Evolutionary conservation across 805 yeast species (phyloP), one percentile per base, ranked within the genome.

Genomic region (Kodamaea laetipori): DNA sequence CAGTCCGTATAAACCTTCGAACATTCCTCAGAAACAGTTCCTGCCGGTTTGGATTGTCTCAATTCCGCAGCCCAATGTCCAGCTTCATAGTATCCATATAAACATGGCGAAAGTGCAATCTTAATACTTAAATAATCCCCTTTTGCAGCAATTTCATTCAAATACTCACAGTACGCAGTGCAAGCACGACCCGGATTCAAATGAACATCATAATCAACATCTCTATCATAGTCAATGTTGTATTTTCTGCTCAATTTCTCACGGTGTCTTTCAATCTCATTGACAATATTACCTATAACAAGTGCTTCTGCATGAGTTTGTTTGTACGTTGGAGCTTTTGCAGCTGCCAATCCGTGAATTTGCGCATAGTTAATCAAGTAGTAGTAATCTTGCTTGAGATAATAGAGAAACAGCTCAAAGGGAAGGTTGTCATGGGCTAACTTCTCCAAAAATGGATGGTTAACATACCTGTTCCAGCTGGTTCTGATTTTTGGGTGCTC

Each of bases 21-120:
- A 15, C 57, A 55, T 4, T 57, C 63, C 18, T 47, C 37, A 6
- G 49, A 16, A 1, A 44, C 41, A 17, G 57, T 42, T 3, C 38
- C 57, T 4, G 67, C 66, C 16, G 56, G 51, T n/a, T 44, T 47
- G 13, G 34, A 43, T 9, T 41, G 11, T 21, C 43, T 33, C 4
- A 61, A 43, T 2, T 44, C 33, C 6, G 38, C 33, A 1, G 70
- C 77, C 50, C 46, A 63, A 2, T 46, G 32, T 0, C 79, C 77
- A 1, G 90, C 89, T 37, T 76, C 71, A 26, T 76, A 76, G 57
- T 84, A 84, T 1, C 95, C 95, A 57, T 81, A 75, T 38, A 85
- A 62, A 60, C 95, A 86, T 1, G 95, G 94, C 6, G 88, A 77
- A 42, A 85, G 61, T 0, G 92, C 86, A 6, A 82, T 75, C 45